Conservation (phyloP, 2,329 filamentous ascomycete genomes). For the Colletotrichum noveboracense region DNA sequence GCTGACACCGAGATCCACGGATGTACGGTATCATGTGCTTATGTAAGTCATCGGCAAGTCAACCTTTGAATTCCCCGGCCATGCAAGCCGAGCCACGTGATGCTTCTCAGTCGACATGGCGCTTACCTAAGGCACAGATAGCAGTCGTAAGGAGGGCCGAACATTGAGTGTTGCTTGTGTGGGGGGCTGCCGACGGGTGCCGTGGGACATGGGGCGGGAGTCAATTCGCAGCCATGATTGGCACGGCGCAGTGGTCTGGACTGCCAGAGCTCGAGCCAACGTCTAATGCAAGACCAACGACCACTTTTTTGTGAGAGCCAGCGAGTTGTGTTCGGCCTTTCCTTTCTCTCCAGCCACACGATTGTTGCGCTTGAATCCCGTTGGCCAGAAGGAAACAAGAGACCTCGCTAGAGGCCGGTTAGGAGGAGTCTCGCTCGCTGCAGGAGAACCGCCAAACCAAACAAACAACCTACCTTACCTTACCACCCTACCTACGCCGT, state of each 20-base stretch:
- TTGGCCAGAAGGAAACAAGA: neutral
- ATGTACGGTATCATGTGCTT: neutral
- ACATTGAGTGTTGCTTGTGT: neutral
- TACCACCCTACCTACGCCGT: neutral
- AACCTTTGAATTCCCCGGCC: neutral
- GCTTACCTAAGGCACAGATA: neutral
- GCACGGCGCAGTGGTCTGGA: neutral
- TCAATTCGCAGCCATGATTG: constrained; percentile 15
- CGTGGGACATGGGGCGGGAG: neutral
- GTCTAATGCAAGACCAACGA: constrained; percentile 18
- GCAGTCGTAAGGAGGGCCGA: neutral
- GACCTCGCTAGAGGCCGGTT: neutral
- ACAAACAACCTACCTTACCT: neutral
- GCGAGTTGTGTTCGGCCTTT: neutral
- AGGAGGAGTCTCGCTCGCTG: neutral
- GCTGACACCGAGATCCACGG: neutral
- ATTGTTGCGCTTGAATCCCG: neutral
- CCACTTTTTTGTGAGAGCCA: neutral
- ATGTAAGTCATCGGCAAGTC: neutral
- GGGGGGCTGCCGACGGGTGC: neutral
- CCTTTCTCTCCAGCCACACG: constrained; percentile 12
- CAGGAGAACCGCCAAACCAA: neutral
- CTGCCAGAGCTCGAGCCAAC: constrained; percentile 13
- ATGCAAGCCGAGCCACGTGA: constrained; percentile 14
- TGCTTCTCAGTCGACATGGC: neutral